phyloP scores from a whole-genome alignment of 2,329 filamentous ascomycete species.

The Venturia oleaginea region DNA sequence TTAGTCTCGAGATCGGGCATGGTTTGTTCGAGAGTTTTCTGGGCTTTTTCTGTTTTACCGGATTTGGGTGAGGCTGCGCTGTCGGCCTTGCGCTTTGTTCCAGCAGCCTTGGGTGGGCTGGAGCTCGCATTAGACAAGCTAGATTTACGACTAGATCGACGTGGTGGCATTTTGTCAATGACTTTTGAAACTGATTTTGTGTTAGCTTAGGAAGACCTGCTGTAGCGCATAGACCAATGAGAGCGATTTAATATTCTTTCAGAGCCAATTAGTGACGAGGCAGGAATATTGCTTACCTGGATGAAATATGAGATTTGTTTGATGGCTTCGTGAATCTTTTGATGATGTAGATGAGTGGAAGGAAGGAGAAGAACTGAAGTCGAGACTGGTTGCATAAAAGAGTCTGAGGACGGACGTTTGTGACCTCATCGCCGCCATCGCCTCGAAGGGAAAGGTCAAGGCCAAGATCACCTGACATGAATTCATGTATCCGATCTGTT shows the following conservation, averaged over 20 bases:
- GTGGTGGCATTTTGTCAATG: background rate
- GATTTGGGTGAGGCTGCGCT: slow-evolving; percentile 26
- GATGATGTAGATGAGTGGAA: background rate
- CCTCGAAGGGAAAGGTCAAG: background rate
- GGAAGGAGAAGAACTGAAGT: background rate
- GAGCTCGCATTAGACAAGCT: background rate
- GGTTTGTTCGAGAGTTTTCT: slow-evolving; percentile 46
- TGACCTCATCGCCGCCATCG: background rate
- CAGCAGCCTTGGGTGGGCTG: slow-evolving; percentile 21
- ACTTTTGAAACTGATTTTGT: background rate
- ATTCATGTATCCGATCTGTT: background rate
- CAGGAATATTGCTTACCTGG: background rate
- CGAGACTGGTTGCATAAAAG: background rate
- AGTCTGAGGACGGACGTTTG: background rate
- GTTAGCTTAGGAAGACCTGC: background rate
- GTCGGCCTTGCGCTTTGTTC: slow-evolving; percentile 34
- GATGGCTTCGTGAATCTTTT: background rate
- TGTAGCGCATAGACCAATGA: background rate
- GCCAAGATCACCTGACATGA: background rate
- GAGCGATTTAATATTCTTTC: background rate
- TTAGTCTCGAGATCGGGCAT: slow-evolving; percentile 31
- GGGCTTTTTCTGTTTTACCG: slow-evolving; percentile 34
- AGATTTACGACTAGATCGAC: background rate
- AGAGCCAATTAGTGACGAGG: background rate
- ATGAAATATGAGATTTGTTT: background rate